Evolutionary conservation across 345 rosid genomes (phyloP), one percentile per base, ranked within the genome.

Genomic region (Balakata baccata): DNA sequence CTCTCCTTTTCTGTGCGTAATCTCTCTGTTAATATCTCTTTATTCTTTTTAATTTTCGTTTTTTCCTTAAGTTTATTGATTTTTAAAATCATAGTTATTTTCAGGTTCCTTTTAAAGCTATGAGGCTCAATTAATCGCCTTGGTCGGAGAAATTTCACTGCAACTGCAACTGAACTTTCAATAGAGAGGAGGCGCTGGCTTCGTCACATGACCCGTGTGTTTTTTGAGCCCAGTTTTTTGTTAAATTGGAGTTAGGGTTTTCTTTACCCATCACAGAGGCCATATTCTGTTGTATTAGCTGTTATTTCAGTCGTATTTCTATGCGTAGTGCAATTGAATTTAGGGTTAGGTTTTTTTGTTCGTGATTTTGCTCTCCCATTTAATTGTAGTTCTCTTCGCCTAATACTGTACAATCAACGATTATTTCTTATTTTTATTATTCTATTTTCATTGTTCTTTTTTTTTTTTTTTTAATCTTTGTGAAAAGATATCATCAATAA

Each of bases 351-450:
- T 39, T 65, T 38, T 14, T 16, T 41, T 69, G 22, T 38, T 17
- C n/a, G 61, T 17, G 64, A 29, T 34, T 47, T 75, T 58, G 52
- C 29, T 37, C 60, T 75, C 20, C 53, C 72, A 13, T 16, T 50
- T 54, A 16, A 69, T 70, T 64, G 79, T 70, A 76, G 70, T 60
- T 46, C 18, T 75, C 74, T 43, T 52, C 74, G 29, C 58, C 64
- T 41, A 62, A 65, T 50, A 70, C 79, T 85, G 84, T 83, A 83
- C 77, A 77, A 75, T 79, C 74, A 65, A 76, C 85, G 41, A 75
- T 75, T 68, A 77, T 75, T 83, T 66, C 38, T 64, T 16, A 64
- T 77, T 73, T 60, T 75, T 81, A 45, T 22, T 50, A 64, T 66
- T 68, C 6, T 69, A 64, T 59, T 41, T 39, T 69, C 70, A 22